phyloP scores from a whole-genome alignment of 345 rosid genomes.

The Excoecaria agallocha region DNA sequence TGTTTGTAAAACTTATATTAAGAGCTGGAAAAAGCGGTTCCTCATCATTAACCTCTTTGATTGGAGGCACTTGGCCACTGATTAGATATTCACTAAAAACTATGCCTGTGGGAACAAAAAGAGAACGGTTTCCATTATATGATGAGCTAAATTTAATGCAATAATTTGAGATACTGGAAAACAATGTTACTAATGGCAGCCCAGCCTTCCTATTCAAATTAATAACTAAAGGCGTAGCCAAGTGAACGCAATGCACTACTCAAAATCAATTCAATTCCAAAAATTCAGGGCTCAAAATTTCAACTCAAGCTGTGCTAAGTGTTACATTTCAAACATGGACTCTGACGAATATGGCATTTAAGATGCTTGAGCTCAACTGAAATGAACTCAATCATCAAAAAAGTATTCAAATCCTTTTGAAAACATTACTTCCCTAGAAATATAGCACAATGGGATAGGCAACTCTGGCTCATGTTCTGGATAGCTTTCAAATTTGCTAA shows the following conservation, averaged over 20 bases:
- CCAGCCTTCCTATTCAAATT: not conserved
- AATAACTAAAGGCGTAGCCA: not conserved
- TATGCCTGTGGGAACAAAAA: slow-evolving; percentile 54
- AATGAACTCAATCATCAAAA: not conserved
- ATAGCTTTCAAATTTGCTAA: too few species aligned
- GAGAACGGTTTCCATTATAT: not conserved
- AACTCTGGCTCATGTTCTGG: too few species aligned
- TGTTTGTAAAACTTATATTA: slow-evolving; percentile 33
- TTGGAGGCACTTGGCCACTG: slow-evolving; percentile 86
- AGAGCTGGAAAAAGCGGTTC: slow-evolving; percentile 88
- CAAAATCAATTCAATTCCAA: not conserved
- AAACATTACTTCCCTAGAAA: too few species aligned
- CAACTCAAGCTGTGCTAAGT: not conserved
- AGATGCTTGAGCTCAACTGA: not conserved
- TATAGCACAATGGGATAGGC: too few species aligned
- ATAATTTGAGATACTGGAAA: not conserved
- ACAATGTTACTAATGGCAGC: not conserved
- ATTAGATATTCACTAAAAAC: slow-evolving; percentile 92
- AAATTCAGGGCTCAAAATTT: not conserved
- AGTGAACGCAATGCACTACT: not conserved
- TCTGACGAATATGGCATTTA: not conserved
- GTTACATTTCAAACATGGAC: not conserved
- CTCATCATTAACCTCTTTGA: slow-evolving; percentile 91
- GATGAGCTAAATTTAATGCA: not conserved
- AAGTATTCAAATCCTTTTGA: not conserved